Percentiles rank a stretch among this genome's conserved stretches.
These are phyloP conservation scores for Quercus lobata DNA, from an alignment of 331 rosid species.

Conservation along the genomic window DNA sequence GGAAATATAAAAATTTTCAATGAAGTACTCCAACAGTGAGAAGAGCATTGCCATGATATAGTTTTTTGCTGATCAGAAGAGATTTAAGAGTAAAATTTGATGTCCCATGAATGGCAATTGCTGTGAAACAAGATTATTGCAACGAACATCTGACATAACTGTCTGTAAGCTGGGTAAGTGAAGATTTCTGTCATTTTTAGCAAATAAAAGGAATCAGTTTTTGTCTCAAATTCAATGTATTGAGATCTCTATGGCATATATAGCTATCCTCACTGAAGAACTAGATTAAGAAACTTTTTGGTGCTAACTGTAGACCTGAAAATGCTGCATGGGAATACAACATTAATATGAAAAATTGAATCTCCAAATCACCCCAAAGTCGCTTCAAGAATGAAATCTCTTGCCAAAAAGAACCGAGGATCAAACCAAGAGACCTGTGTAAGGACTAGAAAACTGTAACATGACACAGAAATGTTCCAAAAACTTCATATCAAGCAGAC, in stretches of 20 bases:
- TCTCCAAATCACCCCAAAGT: conserved; percentile 1
- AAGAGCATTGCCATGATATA: conserved; percentile 69
- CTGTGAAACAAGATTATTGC: not conserved
- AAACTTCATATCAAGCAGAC: not conserved
- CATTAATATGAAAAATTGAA: conserved; percentile 11
- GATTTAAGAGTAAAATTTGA: conserved; percentile 54
- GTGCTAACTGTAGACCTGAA: conserved; percentile 30
- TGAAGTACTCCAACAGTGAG: conserved; percentile 55
- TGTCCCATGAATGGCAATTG: conserved; percentile 57
- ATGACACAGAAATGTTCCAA: too few relatives aligned
- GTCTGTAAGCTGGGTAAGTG: conserved; percentile 56
- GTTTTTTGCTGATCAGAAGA: conserved; percentile 63
- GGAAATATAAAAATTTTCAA: conserved; percentile 20
- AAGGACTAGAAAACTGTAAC: not conserved
- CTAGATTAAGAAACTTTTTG: conserved; percentile 13
- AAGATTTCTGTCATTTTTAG: conserved; percentile 55
- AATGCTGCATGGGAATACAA: not conserved
- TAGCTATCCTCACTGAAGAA: conserved; percentile 19
- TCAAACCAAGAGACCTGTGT: not conserved
- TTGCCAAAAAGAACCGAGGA: not conserved
- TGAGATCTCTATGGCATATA: not conserved
- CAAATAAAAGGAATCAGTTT: conserved; percentile 19
- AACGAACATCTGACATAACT: conserved; percentile 24
- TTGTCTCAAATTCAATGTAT: not conserved
- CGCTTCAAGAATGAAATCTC: conserved; percentile 22